Evolutionary conservation across 805 yeast species (phyloP), one percentile per base, ranked within the genome.

Genomic region (Wickerhamiella domercqiae): DNA sequence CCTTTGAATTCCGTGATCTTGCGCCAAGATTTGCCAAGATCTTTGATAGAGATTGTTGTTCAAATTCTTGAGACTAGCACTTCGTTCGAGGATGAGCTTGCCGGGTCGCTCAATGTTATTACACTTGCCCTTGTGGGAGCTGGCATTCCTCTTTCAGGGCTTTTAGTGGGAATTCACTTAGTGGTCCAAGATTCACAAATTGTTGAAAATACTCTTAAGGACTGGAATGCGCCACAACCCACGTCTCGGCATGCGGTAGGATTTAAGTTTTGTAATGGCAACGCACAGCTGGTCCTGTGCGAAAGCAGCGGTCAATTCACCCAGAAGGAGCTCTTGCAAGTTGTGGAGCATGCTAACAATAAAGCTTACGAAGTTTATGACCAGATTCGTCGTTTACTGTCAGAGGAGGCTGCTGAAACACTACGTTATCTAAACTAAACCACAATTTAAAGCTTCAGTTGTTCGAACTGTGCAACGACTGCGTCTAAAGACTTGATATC

Each of bases 401-500:
- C 62, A 19, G 50, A 58, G 3, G 71, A 70, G 46, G 57, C 79
- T 3, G 19, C 20, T 5, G 13, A 17, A n/a, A 15, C 21, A 17
- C 6, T 16, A 5, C 13, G 21, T 7, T 17, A 6, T 30, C 9
- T 21, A 14, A 30, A 9, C 7, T 7, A 15, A 29, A 7, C 15
- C 7, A 7, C 13, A 22, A 22, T 3, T 29, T 39, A 45, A 16
- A 47, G 32, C 46, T 47, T 46, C 32, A 50, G 42, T 25, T 47
- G 45, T 62, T 84, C 81, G 58, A 87, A 75, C 56, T 82, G 79
- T 26, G 70, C 71, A 56, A 90, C 79, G 41, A 95, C 84, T 39
- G 82, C 77, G 54, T 81, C 75, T 52, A 82, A 70, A 49, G 94
- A 93, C 53, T 81, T 90, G 46, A 86, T 78, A 60, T 87, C 98